phyloP scores from a whole-genome alignment of 768 basidiomycete genomes.

The Mycena sanguinolenta region DNA sequence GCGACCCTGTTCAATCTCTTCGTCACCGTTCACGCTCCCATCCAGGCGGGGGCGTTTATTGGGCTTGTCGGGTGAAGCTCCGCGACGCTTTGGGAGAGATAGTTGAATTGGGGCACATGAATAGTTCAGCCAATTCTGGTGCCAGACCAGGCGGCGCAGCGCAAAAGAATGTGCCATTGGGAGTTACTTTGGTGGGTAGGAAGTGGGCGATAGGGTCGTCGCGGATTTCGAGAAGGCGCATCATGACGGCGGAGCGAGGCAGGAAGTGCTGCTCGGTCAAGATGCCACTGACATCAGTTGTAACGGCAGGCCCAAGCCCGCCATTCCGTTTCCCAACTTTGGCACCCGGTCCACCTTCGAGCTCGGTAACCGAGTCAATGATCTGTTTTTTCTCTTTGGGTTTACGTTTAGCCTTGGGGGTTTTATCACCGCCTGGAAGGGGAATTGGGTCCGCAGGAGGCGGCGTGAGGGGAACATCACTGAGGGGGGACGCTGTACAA shows the following conservation, averaged over 20 bases:
- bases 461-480: constrained; percentile 83
- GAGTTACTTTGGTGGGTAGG: constrained; percentile 83
- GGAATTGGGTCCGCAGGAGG: constrained; percentile 70
- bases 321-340: constrained; percentile 66
- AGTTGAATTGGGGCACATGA: constrained; percentile 79
- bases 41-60: constrained; percentile 73
- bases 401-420: constrained; percentile 62
- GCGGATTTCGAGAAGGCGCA: constrained; percentile 89
- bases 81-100: constrained; percentile 71
- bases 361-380: constrained; percentile 91
- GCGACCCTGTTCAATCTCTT: constrained; percentile 79
- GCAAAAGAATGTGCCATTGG: constrained; percentile 81
- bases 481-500: constrained; percentile 77
- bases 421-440: constrained; percentile 62
- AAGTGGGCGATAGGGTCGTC: constrained; percentile 89
- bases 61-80: constrained; percentile 67
- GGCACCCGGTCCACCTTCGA: constrained; percentile 72
- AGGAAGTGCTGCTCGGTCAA: constrained; percentile 87
- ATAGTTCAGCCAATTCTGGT: constrained; percentile 86
- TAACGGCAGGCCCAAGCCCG: constrained; percentile 66
- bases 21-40: constrained; percentile 66
- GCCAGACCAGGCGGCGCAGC: constrained; percentile 88
- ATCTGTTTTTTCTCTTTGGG: constrained; percentile 86
- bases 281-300: constrained; percentile 74
- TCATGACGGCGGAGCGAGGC: constrained; percentile 85